Evolutionary conservation across 768 basidiomycete genomes (phyloP).

Genomic region (Leccinum longicurvipes): DNA sequence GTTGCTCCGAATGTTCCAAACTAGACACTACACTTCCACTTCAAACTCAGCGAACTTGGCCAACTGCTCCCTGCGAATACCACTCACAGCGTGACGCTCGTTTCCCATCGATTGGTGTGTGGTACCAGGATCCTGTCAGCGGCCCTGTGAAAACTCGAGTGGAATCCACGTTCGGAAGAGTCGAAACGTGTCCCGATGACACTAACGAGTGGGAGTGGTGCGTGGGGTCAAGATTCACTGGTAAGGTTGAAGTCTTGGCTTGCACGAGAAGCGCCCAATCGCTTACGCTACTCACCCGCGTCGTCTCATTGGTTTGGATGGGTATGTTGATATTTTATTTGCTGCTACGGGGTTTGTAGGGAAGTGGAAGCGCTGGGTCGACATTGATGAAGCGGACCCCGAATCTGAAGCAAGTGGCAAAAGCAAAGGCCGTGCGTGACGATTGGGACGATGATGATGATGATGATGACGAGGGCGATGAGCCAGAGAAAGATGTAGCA

Average conservation of each 20-base stretch:
- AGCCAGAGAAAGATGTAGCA: neutral
- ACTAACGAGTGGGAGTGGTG: constrained; percentile 7
- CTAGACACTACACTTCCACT: no score
- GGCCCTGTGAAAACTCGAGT: neutral
- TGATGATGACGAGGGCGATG: constrained; percentile 35
- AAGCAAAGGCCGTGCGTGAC: constrained; percentile 34
- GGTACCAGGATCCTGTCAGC: neutral
- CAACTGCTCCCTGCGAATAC: neutral
- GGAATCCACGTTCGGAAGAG: neutral
- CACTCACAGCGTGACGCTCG: neutral
- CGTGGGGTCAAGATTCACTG: constrained; percentile 17
- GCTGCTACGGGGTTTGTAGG: constrained; percentile 1
- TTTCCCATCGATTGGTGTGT: neutral
- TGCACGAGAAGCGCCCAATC: constrained; percentile 2
- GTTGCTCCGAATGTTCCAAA: no score
- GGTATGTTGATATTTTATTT: neutral
- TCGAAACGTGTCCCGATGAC: constrained; percentile 10
- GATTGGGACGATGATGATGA: constrained; percentile 62
- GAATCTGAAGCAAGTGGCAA: neutral
- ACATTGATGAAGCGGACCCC: constrained; percentile 1
- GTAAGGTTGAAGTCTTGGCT: constrained; percentile 5
- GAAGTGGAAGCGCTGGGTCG: neutral
- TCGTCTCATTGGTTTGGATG: neutral
- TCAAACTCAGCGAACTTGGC: constrained; percentile 22
- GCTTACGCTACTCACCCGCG: constrained; percentile 8